Conservation (phyloP, 2,329 filamentous ascomycete species). For the Diaporthe vaccinii region DNA sequence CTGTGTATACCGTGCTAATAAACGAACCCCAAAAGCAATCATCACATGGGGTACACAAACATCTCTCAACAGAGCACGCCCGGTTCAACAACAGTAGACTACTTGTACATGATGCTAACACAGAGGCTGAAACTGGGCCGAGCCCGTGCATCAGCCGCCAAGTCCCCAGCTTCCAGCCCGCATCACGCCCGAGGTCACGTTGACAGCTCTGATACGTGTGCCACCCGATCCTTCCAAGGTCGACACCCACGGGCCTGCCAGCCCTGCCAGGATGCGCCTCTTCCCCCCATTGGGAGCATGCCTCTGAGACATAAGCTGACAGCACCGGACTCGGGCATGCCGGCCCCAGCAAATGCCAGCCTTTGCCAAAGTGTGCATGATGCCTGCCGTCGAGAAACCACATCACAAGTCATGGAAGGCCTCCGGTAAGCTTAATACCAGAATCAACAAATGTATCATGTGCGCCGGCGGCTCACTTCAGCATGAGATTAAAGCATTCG, state of each 20-base stretch:
- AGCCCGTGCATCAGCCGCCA: slow-evolving; percentile 20
- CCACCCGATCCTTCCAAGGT: slow-evolving; percentile 13
- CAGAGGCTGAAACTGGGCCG: slow-evolving; percentile 17
- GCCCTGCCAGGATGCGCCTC: slow-evolving; percentile 21
- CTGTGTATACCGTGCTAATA: too few relatives aligned
- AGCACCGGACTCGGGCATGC: slow-evolving; percentile 1
- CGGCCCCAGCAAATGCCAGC: neutral
- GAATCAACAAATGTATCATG: neutral
- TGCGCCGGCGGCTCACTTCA: neutral
- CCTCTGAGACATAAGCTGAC: slow-evolving; percentile 28
- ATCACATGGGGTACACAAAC: neutral
- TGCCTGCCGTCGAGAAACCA: neutral
- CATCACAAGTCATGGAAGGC: neutral
- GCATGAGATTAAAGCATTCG: neutral
- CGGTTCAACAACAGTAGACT: neutral
- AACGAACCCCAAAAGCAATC: neutral
- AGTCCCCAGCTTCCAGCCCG: slow-evolving; percentile 18
- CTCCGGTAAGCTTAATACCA: neutral
- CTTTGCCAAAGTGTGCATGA: neutral
- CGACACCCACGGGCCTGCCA: neutral
- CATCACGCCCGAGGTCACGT: slow-evolving; percentile 29
- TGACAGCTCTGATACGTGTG: slow-evolving; percentile 11
- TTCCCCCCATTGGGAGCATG: neutral
- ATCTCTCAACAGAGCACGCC: neutral
- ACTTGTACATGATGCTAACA: neutral